phyloP scores from a whole-genome alignment of 2,329 filamentous ascomycete genomes.

The Monosporascus ibericus region DNA sequence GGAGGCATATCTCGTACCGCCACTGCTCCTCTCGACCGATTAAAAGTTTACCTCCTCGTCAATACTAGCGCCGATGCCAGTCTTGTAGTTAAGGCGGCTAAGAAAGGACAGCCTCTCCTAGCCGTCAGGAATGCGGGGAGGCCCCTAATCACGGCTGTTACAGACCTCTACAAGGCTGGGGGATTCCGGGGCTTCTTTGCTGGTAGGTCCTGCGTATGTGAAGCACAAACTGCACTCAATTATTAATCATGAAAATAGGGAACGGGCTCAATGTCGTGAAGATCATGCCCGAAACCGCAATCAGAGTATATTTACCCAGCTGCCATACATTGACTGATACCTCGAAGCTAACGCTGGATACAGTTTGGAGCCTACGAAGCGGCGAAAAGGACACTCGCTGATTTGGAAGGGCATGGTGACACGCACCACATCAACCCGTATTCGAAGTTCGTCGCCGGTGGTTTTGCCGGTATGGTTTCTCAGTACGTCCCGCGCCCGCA shows the following conservation, averaged over 20 bases:
- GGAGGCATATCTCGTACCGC: constrained; percentile 92
- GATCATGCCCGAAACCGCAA: constrained; percentile 97
- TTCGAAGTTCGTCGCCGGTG: constrained; percentile 87
- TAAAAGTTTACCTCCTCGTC: constrained; percentile 96
- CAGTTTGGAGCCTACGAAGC: constrained; percentile 93
- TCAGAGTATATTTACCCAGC: constrained; percentile 50
- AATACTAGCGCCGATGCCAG: constrained; percentile 62
- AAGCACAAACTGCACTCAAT: neutral
- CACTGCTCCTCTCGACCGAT: constrained; percentile 89
- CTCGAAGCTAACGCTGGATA: constrained; percentile 8
- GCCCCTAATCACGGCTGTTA: constrained; percentile 67
- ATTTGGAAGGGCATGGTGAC: constrained; percentile 82
- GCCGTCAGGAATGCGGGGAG: constrained; percentile 60
- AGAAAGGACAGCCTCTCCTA: constrained; percentile 59
- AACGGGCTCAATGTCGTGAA: constrained; percentile 96
- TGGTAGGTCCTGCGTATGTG: constrained; percentile 47
- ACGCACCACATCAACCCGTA: constrained; percentile 70
- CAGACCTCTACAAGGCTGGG: constrained; percentile 77
- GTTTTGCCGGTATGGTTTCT: constrained; percentile 86
- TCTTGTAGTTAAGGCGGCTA: constrained; percentile 57
- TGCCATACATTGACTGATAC: neutral
- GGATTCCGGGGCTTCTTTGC: constrained; percentile 88
- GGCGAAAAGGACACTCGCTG: constrained; percentile 79
- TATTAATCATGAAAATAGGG: constrained; percentile 44
- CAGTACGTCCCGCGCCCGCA: constrained; percentile 51